Evolutionary conservation across 306 rosid species (phyloP).

Genomic region (Elaeagnus macrophylla): DNA sequence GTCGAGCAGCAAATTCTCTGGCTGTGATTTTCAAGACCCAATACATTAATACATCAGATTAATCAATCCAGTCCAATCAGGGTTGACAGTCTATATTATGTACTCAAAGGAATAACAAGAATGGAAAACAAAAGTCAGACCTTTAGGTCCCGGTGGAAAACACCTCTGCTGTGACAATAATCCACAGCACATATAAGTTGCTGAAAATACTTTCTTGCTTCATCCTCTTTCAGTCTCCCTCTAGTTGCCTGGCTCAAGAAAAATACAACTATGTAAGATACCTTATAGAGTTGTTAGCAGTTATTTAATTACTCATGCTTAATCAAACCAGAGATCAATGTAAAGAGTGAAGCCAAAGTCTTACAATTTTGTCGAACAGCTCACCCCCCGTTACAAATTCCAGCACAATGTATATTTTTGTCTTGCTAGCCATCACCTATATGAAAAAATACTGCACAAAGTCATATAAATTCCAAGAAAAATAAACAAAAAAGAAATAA

Average conservation of each 20-base stretch:
- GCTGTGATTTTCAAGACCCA: too few species aligned
- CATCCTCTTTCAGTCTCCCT: conserved; percentile 89
- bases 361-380: conserved; percentile 85
- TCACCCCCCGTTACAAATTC: conserved; percentile 95
- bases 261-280: conserved; percentile 10
- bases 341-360: conserved; percentile 17
- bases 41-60: too few species aligned
- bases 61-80: too few species aligned
- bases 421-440: conserved; percentile 96
- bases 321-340: conserved; percentile 1
- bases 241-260: conserved; percentile 50
- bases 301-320: neutral
- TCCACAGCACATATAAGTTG: conserved; percentile 92
- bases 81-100: too few species aligned
- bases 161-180: conserved; percentile 95
- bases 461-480: conserved; percentile 9
- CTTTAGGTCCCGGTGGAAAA: conserved; percentile 67
- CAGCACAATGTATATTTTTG: conserved; percentile 85
- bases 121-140: too few species aligned
- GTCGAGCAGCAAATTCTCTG: too few species aligned
- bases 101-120: too few species aligned
- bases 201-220: conserved; percentile 88
- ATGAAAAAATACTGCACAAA: conserved; percentile 23
- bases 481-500: conserved; percentile 2
- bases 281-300: neutral